phyloP scores from a whole-genome alignment of 768 basidiomycete genomes.

The Xerocomellus dryophilus region DNA sequence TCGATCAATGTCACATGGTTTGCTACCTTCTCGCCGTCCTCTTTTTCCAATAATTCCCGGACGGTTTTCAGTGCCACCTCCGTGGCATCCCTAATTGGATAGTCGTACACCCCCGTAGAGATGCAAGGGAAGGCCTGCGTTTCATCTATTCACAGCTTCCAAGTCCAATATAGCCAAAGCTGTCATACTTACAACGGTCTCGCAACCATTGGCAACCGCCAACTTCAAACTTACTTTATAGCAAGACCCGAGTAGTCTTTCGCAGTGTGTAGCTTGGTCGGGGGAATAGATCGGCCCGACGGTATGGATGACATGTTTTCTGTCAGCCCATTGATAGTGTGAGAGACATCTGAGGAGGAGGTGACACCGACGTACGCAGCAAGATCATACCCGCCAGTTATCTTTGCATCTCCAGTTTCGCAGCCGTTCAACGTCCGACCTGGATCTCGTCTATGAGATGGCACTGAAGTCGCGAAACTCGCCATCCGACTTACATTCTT shows the following conservation, averaged over 20 bases:
- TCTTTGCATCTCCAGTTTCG: constrained; percentile 70
- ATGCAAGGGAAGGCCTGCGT: constrained; percentile 75
- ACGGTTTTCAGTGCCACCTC: constrained; percentile 61
- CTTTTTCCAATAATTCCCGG: constrained; percentile 55
- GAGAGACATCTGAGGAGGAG: neutral
- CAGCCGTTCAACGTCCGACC: constrained; percentile 67
- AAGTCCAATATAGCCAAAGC: neutral
- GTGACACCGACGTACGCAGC: constrained; percentile 57
- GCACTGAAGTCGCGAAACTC: neutral
- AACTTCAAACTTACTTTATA: constrained; percentile 63
- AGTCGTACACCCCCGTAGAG: constrained; percentile 77
- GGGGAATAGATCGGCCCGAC: constrained; percentile 68
- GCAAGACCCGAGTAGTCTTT: constrained; percentile 60
- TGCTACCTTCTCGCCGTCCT: constrained; percentile 42
- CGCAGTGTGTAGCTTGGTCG: constrained; percentile 41
- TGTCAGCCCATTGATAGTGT: constrained; percentile 23
- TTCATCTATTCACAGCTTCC: neutral
- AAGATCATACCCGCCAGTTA: constrained; percentile 72
- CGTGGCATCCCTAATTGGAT: constrained; percentile 72
- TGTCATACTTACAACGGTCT: constrained; percentile 52
- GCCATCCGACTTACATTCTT: constrained; percentile 57
- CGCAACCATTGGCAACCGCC: constrained; percentile 56
- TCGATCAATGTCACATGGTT: neutral
- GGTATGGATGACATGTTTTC: constrained; percentile 73
- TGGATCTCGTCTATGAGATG: constrained; percentile 44